Conservation (phyloP, 1,284 basidiomycete genomes). For the Cutaneotrichosporon sp. region DNA sequence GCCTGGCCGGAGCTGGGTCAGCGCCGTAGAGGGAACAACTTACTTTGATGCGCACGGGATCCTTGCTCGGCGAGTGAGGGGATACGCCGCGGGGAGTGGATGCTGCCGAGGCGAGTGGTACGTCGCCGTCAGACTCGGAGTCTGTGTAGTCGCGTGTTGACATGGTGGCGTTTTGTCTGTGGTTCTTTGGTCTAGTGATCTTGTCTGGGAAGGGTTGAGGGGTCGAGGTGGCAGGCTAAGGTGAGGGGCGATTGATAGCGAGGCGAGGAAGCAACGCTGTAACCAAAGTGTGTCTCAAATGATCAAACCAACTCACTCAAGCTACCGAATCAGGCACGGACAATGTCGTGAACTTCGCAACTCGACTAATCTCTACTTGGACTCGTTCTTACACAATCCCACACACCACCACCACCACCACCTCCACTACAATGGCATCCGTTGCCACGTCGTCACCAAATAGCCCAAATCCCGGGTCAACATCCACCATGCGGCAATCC, state of each 20-base stretch:
- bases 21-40: neutral
- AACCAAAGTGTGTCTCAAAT: no score
- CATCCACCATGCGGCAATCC: neutral
- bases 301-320: no score
- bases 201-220: neutral
- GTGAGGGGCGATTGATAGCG: neutral
- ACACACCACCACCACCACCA: neutral
- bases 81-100: slow-evolving; percentile 10
- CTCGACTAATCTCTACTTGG: neutral
- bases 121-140: slow-evolving; percentile 28
- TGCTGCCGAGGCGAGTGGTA: neutral
- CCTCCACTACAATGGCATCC: slow-evolving; percentile 9
- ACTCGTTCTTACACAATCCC: neutral
- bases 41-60: slow-evolving; percentile 12
- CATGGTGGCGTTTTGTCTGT: slow-evolving; percentile 2
- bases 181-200: neutral
- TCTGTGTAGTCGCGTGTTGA: slow-evolving; percentile 37
- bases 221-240: neutral
- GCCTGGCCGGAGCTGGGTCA: slow-evolving; percentile 17
- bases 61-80: slow-evolving; percentile 3
- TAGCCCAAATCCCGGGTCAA: slow-evolving; percentile 8
- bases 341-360: neutral
- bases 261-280: neutral
- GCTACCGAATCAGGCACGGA: slow-evolving; percentile 14
- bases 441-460: slow-evolving; percentile 12